These are phyloP conservation scores for Pelargonium australe DNA, from an alignment of 441 rosid species.

Conservation along the genomic window DNA sequence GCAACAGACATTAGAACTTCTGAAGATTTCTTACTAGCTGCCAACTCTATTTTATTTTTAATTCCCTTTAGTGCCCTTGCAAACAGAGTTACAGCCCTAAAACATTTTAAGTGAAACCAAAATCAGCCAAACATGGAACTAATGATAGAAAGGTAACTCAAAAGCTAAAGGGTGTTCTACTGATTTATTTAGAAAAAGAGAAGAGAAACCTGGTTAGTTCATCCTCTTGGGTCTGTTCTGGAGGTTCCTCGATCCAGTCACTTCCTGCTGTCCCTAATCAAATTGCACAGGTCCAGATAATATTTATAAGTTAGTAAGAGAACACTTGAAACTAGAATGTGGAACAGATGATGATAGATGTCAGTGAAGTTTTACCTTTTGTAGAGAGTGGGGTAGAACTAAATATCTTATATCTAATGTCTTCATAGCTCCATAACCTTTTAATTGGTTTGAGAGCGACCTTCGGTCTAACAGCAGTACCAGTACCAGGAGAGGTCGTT, in stretches of 20 bases:
- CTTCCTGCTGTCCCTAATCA: constrained; percentile 37
- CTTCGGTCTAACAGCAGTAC: constrained; percentile 35
- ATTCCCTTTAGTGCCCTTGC: constrained; percentile 58
- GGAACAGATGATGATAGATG: constrained; percentile 15
- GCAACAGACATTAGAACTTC: constrained; percentile 69
- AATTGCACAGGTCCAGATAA: constrained; percentile 17
- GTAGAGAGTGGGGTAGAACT: constrained; percentile 38
- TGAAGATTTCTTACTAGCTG: constrained; percentile 58
- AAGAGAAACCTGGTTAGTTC: constrained; percentile 55
- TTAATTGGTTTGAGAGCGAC: constrained; percentile 37
- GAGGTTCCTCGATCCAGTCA: constrained; percentile 37
- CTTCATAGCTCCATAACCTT: constrained; percentile 35
- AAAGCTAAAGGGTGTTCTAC: constrained; percentile 3
- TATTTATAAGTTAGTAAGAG: constrained; percentile 1
- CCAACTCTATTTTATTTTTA: constrained; percentile 53
- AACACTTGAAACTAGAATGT: constrained; percentile 14
- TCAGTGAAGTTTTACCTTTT: constrained; percentile 39
- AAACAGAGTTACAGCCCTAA: constrained; percentile 60
- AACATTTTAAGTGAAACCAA: constrained; percentile 29
- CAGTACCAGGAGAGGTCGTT: constrained; percentile 27
- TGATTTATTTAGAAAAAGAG: constrained; percentile 3
- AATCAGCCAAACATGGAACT: constrained; percentile 21
- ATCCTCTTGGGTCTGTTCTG: constrained; percentile 48
- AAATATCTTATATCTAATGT: constrained; percentile 29
- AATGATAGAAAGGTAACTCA: constrained; percentile 13